A percentile compares a stretch with the other conserved stretches of the same genome.
These are phyloP conservation scores for Oxalis stricta DNA, from an alignment of 441 rosid genomes.

Conservation along the genomic window DNA sequence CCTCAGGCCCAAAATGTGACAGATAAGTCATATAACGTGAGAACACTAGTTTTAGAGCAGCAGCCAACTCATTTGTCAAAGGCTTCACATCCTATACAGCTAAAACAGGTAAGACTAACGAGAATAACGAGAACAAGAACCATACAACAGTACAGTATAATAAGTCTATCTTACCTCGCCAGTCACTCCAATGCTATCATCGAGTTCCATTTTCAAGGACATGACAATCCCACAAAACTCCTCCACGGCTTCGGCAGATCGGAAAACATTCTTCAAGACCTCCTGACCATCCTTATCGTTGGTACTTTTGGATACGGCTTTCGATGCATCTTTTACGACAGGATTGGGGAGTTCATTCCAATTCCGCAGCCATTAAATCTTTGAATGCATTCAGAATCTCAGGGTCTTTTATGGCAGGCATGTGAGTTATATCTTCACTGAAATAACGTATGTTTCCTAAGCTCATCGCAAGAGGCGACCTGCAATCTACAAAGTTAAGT, in stretches of 20 bases:
- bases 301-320: slow-evolving; percentile 40
- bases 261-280: slow-evolving; percentile 41
- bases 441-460: slow-evolving; percentile 38
- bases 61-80: slow-evolving; percentile 32
- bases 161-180: slow-evolving; percentile 59
- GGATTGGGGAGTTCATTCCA: slow-evolving; percentile 64
- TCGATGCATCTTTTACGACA: slow-evolving; percentile 35
- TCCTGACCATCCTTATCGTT: slow-evolving; percentile 75
- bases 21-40: slow-evolving; percentile 58
- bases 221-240: slow-evolving; percentile 65
- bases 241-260: slow-evolving; percentile 87
- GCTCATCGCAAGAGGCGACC: slow-evolving; percentile 24
- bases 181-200: slow-evolving; percentile 71
- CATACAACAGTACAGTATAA: not conserved
- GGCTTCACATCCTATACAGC: slow-evolving; percentile 55
- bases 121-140: not conserved
- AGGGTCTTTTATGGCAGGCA: slow-evolving; percentile 49
- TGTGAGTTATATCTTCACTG: slow-evolving; percentile 48
- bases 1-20: too few species aligned
- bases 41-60: slow-evolving; percentile 41
- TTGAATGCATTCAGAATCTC: slow-evolving; percentile 49
- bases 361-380: slow-evolving; percentile 69
- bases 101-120: not conserved
- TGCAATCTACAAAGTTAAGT: too few species aligned
- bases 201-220: slow-evolving; percentile 72